A percentile compares a stretch with the other conserved stretches of the same genome.
These are phyloP conservation scores for Logfia minima DNA, from an alignment of 129 eudicot genomes.

Conservation along the genomic window DNA sequence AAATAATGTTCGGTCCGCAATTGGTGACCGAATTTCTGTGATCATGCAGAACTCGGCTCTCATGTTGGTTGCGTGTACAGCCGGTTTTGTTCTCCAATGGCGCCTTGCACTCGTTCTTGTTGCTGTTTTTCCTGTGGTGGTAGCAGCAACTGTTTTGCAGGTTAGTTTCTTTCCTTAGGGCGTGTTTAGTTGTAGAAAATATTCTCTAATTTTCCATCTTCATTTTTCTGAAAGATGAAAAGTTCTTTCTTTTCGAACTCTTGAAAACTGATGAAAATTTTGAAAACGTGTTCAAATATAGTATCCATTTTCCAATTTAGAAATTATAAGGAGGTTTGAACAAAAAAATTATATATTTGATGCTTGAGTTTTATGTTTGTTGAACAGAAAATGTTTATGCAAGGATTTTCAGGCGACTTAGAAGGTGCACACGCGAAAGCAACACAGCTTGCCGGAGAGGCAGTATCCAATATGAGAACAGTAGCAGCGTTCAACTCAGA, in stretches of 20 bases:
- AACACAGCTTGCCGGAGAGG: slow-evolving; percentile 96
- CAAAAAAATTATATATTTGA: neutral
- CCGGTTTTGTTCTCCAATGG: slow-evolving; percentile 91
- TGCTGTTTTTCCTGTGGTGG: slow-evolving; percentile 92
- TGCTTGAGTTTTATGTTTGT: slow-evolving; percentile 7
- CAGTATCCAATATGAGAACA: slow-evolving; percentile 83
- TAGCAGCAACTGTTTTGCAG: slow-evolving; percentile 96
- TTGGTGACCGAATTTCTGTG: slow-evolving; percentile 88
- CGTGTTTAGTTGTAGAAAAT: neutral
- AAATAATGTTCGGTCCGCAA: slow-evolving; percentile 87
- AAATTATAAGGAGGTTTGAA: too few species aligned
- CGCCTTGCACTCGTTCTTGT: slow-evolving; percentile 96
- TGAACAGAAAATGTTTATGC: slow-evolving; percentile 92
- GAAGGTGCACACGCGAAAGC: slow-evolving; percentile 97
- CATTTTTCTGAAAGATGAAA: neutral
- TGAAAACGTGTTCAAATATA: too few species aligned
- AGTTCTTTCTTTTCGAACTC: too few species aligned
- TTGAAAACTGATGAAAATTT: too few species aligned
- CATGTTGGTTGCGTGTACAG: slow-evolving; percentile 93
- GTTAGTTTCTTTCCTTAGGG: slow-evolving; percentile 31
- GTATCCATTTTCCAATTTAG: too few species aligned
- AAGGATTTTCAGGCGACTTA: slow-evolving; percentile 94
- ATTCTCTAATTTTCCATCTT: neutral
- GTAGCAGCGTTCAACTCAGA: slow-evolving; percentile 98
- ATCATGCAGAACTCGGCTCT: slow-evolving; percentile 96